Evolutionary conservation across 192 early-diverging fungal genomes (phyloP).

Genomic region (Backusella tuberculispora): DNA sequence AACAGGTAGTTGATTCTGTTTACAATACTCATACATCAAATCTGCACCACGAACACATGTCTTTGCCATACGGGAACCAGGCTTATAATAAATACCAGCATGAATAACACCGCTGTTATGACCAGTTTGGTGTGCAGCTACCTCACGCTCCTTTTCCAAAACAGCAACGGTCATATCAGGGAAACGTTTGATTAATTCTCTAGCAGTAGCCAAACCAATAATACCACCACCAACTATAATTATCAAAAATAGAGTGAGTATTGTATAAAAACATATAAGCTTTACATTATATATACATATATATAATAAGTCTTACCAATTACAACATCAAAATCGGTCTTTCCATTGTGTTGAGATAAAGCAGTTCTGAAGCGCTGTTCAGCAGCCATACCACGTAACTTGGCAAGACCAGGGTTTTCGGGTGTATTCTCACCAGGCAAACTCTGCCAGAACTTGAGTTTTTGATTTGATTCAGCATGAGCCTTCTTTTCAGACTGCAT

Average conservation of each 20-base stretch:
- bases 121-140: constrained; percentile 43
- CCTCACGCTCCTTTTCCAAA: constrained; percentile 41
- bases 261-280: not conserved
- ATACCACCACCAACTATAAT: constrained; percentile 47
- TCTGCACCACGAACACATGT: constrained; percentile 54
- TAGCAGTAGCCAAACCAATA: constrained; percentile 42
- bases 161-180: constrained; percentile 40
- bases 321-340: constrained; percentile 18
- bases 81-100: constrained; percentile 40
- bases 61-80: constrained; percentile 41
- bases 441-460: constrained; percentile 20
- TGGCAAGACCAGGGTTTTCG: constrained; percentile 19
- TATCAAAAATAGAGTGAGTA: not conserved
- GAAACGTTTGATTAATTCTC: constrained; percentile 38
- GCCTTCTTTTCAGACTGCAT: constrained; percentile 5
- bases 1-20: constrained; percentile 45
- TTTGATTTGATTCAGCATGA: constrained; percentile 22
- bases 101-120: constrained; percentile 44
- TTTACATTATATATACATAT: not conserved
- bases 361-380: constrained; percentile 23
- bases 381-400: constrained; percentile 25
- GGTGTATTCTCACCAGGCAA: constrained; percentile 27
- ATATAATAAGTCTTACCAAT: not conserved
- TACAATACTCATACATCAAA: constrained; percentile 54
- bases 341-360: constrained; percentile 11